Conservation (phyloP, 352 stramenopile genomes). For the Globisporangium nodosum region DNA sequence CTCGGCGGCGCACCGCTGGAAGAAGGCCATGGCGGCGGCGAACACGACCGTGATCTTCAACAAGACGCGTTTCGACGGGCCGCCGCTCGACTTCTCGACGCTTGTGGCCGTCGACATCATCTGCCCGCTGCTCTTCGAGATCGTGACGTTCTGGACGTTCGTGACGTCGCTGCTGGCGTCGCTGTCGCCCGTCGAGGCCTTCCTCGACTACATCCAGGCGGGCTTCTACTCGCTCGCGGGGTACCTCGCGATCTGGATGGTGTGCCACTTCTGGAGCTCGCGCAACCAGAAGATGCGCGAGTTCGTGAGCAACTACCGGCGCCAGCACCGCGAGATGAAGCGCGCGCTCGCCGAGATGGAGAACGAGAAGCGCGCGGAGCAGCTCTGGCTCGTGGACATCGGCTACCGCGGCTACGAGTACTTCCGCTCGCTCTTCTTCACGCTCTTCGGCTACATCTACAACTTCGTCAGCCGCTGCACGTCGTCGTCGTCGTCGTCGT, state of each 20-base stretch:
- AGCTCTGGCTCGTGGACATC: conserved; percentile 81
- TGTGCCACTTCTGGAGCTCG: conserved; percentile 82
- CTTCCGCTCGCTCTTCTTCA: conserved; percentile 61
- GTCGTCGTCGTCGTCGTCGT: neutral
- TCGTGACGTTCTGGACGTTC: conserved; percentile 71
- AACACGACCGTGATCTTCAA: conserved; percentile 69
- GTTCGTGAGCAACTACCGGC: conserved; percentile 85
- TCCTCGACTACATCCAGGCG: conserved; percentile 78
- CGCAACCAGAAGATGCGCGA: conserved; percentile 85
- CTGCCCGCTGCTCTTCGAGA: conserved; percentile 75
- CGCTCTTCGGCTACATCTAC: conserved; percentile 32
- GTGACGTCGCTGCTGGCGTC: conserved; percentile 47
- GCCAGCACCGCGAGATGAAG: conserved; percentile 69
- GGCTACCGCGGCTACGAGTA: conserved; percentile 76
- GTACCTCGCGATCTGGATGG: conserved; percentile 75
- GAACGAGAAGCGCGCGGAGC: conserved; percentile 75
- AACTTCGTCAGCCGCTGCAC: conserved; percentile 13
- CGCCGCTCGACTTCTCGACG: conserved; percentile 77
- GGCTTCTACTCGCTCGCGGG: conserved; percentile 72
- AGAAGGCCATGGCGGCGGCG: conserved; percentile 60
- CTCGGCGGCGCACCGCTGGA: conserved; percentile 49
- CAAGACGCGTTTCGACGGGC: conserved; percentile 74
- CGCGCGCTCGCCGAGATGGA: conserved; percentile 66
- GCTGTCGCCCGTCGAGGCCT: conserved; percentile 61
- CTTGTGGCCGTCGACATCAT: conserved; percentile 82